Evolutionary conservation across 768 basidiomycete species (phyloP), one percentile per base, ranked within the genome.

Genomic region (Multifurca ochricompacta): DNA sequence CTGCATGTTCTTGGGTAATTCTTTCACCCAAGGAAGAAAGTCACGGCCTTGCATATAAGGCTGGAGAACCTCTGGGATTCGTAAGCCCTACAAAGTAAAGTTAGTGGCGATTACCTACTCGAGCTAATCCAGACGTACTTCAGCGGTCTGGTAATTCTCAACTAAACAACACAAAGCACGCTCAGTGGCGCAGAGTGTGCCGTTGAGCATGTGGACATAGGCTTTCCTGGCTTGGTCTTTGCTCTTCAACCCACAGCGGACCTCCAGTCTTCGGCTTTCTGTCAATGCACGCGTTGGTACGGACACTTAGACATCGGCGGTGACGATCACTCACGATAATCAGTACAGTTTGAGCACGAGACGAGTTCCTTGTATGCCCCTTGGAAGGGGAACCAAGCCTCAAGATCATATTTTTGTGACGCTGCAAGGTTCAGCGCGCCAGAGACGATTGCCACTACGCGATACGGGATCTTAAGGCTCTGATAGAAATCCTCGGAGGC

Each of bases 311-410:
- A 40, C 11, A n/a, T 19, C 18, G 11, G 5, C 6, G 19, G 50
- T 6, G 4, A 18, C 3, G 10, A 14, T 6, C 6, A 80, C 91
- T 72, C 67, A 98, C 95, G 96, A 70, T 99, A 98, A 68, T 98
- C 96, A 19, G 95, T 97, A 73, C 96, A 99, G 69, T 99, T 99
- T 67, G 91, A 93, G 69, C 92, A 94, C 61, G 90, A 93, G 34
- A 98, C 96, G 37, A 99, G 75, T 74, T 99, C 96, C 76, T 98
- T 99, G 76, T 94, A 93, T 48, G 77, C 84, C 46, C 83, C 83
- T 71, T 98, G 96, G 80, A 91, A 97, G 2, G 96, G 96, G 79
- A 99, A 99, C 91, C 93, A 99, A 54, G 96, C 96, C 71, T 99
- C 96, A 56, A 99, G 69, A 70, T 99, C 96, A 68, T 85, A 91